Evolutionary conservation across 2,329 filamentous ascomycete genomes (phyloP).

Genomic region (Pseudogymnoascus sp.): DNA sequence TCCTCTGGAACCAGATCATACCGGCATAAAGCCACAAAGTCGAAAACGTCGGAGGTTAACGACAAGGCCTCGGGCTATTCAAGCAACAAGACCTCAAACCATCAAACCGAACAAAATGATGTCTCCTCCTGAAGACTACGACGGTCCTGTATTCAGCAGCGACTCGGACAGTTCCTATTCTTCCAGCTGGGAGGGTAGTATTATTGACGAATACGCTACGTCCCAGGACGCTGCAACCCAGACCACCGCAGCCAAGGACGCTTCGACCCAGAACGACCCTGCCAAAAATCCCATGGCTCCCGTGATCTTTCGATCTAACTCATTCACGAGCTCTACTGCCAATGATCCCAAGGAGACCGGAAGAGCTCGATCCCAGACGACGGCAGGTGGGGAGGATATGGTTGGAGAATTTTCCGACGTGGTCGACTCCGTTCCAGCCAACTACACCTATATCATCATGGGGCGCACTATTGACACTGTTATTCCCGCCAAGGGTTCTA

Average conservation of each 20-base stretch:
- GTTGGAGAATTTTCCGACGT: not conserved
- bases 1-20: not conserved
- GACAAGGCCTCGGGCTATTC: not conserved
- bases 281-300: not conserved
- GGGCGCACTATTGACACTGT: too few relatives aligned
- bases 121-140: not conserved
- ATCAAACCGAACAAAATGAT: not conserved
- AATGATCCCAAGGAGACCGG: not conserved
- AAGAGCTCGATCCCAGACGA: not conserved
- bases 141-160: not conserved
- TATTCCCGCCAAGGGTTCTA: not conserved
- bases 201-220: not conserved
- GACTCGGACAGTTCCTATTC: not conserved
- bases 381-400: not conserved
- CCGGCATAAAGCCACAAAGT: not conserved
- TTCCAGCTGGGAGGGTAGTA: not conserved
- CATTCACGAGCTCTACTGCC: not conserved
- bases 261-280: too few relatives aligned
- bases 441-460: slow-evolving; percentile 15
- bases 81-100: not conserved
- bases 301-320: not conserved
- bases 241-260: too few relatives aligned
- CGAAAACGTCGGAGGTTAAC: slow-evolving; percentile 2
- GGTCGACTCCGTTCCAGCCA: not conserved
- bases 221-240: too few relatives aligned